phyloP scores from a whole-genome alignment of 257 asterid species.

The Solanum raphanifolium region DNA sequence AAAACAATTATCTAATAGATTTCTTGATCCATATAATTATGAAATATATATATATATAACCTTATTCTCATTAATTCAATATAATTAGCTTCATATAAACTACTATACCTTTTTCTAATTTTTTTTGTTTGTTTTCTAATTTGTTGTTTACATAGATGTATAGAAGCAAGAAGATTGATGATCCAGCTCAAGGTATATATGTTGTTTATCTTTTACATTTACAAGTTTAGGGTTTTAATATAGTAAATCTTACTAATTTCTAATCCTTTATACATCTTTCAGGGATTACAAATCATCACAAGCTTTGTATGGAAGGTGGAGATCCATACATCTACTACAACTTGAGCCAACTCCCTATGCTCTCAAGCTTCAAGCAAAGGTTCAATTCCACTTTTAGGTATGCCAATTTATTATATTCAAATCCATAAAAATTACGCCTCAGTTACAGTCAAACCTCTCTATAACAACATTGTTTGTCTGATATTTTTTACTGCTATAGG shows the following conservation, averaged over 20 bases:
- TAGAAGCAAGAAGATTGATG: slow-evolving; percentile 71
- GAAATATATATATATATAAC: background rate
- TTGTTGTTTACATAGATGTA: slow-evolving; percentile 40
- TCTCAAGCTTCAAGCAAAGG: slow-evolving; percentile 8
- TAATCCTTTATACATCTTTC: background rate
- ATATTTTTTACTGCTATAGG: background rate
- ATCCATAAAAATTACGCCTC: background rate
- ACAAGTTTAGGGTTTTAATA: slow-evolving; percentile 15
- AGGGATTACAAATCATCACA: slow-evolving; percentile 32
- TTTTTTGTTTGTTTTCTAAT: background rate
- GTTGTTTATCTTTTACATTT: background rate
- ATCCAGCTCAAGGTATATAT: slow-evolving; percentile 41
- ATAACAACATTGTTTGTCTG: background rate
- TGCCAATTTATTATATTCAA: background rate
- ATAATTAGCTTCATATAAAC: background rate
- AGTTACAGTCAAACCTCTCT: background rate
- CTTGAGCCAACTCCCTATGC: slow-evolving; percentile 51
- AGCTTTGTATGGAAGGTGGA: slow-evolving; percentile 38
- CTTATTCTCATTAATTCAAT: background rate
- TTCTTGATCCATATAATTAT: background rate
- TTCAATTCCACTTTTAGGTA: slow-evolving; percentile 37
- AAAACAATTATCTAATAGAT: background rate
- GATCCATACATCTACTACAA: slow-evolving; percentile 54
- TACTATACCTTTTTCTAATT: background rate
- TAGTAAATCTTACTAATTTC: background rate